Evolutionary conservation across 805 yeast genomes (phyloP).

Genomic region (Metschnikowia kunwiensis): DNA sequence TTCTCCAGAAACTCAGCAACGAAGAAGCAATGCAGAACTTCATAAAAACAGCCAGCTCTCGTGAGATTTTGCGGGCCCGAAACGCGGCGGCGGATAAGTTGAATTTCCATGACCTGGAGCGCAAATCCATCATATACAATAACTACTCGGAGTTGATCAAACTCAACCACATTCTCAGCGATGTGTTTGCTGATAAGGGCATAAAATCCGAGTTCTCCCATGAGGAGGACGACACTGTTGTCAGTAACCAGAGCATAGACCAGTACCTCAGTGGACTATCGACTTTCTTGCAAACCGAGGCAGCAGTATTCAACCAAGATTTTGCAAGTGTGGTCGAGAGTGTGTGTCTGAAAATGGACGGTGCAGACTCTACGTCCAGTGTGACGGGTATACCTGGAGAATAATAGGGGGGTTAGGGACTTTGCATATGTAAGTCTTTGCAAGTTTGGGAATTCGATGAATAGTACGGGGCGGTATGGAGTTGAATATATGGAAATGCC

Average conservation of each 20-base stretch:
- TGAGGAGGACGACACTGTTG: slow-evolving; percentile 1
- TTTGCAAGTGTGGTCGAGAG: slow-evolving; percentile 13
- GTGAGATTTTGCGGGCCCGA: slow-evolving; percentile 14
- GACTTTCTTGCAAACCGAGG: slow-evolving; percentile 10
- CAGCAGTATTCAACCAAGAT: slow-evolving; percentile 18
- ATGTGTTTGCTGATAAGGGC: slow-evolving; percentile 7
- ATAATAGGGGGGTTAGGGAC: no score
- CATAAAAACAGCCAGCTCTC: slow-evolving; percentile 10
- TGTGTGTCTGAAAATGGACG: slow-evolving; percentile 6
- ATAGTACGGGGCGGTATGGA: no score
- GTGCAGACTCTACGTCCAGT: slow-evolving; percentile 15
- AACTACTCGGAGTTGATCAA: slow-evolving; percentile 72
- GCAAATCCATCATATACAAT: slow-evolving; percentile 70
- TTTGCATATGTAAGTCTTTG: no score
- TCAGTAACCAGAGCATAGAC: slow-evolving; percentile 11
- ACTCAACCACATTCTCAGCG: slow-evolving; percentile 52
- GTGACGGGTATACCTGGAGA: slow-evolving; percentile 10
- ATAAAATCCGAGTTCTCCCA: slow-evolving; percentile 5
- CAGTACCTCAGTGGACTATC: slow-evolving; percentile 10
- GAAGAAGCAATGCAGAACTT: slow-evolving; percentile 10
- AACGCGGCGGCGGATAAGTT: slow-evolving; percentile 36
- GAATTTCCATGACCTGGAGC: slow-evolving; percentile 54
- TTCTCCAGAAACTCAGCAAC: slow-evolving; percentile 5
- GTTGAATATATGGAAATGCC: no score
- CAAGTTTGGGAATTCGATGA: no score